These are phyloP conservation scores for Luzula sylvatica DNA, from an alignment of 176 grass and related monocot species.

Conservation along the genomic window DNA sequence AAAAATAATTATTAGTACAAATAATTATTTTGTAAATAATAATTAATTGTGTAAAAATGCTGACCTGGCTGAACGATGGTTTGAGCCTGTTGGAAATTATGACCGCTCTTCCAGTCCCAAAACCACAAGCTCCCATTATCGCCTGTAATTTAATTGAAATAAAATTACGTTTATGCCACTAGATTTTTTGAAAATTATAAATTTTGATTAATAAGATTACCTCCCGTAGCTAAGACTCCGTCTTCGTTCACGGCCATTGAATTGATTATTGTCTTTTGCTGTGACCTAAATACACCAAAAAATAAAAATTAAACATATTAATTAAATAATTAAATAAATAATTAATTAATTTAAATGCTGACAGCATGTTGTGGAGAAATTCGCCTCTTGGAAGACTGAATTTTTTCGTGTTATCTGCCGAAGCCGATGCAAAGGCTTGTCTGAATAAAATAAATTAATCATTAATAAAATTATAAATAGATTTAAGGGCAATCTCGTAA, in stretches of 20 bases:
- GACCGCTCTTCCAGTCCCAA: slow-evolving; percentile 99
- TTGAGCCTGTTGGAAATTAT: slow-evolving; percentile 93
- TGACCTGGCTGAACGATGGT: slow-evolving; percentile 94
- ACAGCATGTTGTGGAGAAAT: slow-evolving; percentile 99
- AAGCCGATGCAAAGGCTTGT: slow-evolving; percentile 87
- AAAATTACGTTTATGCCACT: not conserved
- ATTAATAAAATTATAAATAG: slow-evolving; percentile 1
- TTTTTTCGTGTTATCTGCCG: slow-evolving; percentile 97
- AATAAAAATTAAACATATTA: not conserved
- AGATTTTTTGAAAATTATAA: no score
- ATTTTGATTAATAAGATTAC: slow-evolving; percentile 22
- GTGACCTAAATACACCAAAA: slow-evolving; percentile 49
- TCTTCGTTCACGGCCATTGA: slow-evolving; percentile 98
- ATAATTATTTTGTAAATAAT: not conserved
- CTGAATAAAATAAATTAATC: slow-evolving; percentile 26
- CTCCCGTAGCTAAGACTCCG: slow-evolving; percentile 83
- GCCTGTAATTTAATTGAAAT: slow-evolving; percentile 31
- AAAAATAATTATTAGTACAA: not conserved
- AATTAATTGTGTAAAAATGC: not conserved
- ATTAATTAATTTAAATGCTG: slow-evolving; percentile 21
- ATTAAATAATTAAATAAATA: not conserved
- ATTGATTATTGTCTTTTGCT: slow-evolving; percentile 98
- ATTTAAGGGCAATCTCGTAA: not conserved
- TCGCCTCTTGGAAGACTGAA: slow-evolving; percentile 83
- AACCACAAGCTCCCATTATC: slow-evolving; percentile 99